Evolutionary conservation across 768 basidiomycete species (phyloP), one percentile per base, ranked within the genome.

Genomic region (Boletellus ananas): DNA sequence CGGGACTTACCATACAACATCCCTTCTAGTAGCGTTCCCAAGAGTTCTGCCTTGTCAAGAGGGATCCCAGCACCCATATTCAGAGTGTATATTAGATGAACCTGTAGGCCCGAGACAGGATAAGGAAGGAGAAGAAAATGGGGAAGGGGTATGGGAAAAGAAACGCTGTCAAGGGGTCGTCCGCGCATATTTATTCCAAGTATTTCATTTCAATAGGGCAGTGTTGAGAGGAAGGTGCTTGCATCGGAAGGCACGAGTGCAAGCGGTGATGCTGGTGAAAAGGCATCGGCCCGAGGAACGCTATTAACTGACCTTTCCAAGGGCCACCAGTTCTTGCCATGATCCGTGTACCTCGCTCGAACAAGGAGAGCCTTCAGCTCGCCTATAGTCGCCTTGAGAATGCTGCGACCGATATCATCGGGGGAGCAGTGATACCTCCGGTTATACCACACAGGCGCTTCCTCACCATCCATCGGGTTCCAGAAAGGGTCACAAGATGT

Each of bases 1-100:
- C 29, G 7, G 37, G 2, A 25, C 45, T 36, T n/a, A 51, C 50
- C 50, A 36, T 51, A 51, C 14, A 51, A 41, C 16, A 51, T 7
- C 9, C 23, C 43, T 38, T 51, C 50, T 45, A 46, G 17, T 2
- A 51, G 16, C 7, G 34, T 36, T 14, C 44, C 37, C 27, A 46
- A 6, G 8, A 51, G 25, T 25, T 45, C 45, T 20, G 45, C 50
- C 25, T 51, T 46, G 27, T 46, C 50, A 14, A 51, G 34, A 37
- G 45, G 38, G 34, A 51, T 51, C 6, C 39, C 45, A 23, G 40
- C n/a, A 6, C 13, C 14, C 43, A 51, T 51, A 9, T 27, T 31
- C 25, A 6, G 16, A 43, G 25, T 25, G n/a, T 18, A 27, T 9
- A 33, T n/a, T 17, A 9, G 17, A 31, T 17, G 29, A 29, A 29